Conservation (phyloP, 2,329 filamentous ascomycete species). For the Penicillium glabrum region DNA sequence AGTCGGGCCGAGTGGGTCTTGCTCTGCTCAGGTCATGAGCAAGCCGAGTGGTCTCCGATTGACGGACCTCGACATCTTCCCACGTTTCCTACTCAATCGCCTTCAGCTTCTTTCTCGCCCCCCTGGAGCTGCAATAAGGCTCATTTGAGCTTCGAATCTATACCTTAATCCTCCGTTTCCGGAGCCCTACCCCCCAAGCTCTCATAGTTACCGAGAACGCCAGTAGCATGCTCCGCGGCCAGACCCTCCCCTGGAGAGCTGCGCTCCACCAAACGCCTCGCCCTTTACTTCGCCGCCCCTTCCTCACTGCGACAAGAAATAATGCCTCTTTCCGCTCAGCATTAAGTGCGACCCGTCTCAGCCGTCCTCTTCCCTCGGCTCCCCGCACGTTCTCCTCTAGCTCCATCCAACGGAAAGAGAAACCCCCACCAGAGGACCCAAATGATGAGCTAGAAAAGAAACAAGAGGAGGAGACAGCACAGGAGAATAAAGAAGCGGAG, state of each 20-base stretch:
- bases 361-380: slow-evolving; percentile 26
- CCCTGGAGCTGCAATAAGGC: slow-evolving; percentile 6
- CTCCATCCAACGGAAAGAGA: slow-evolving; percentile 56
- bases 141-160: slow-evolving; percentile 6
- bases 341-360: slow-evolving; percentile 24
- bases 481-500: slow-evolving; percentile 44
- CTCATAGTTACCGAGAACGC: slow-evolving; percentile 13
- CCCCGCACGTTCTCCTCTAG: slow-evolving; percentile 47
- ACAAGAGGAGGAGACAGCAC: slow-evolving; percentile 25
- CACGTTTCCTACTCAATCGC: neutral
- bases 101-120: neutral
- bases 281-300: slow-evolving; percentile 35
- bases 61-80: slow-evolving; percentile 12
- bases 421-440: slow-evolving; percentile 47
- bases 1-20: neutral
- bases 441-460: slow-evolving; percentile 32
- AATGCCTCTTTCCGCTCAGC: slow-evolving; percentile 30
- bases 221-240: slow-evolving; percentile 62
- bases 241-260: slow-evolving; percentile 65
- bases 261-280: slow-evolving; percentile 55
- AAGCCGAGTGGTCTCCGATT: slow-evolving; percentile 16
- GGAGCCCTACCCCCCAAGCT: neutral
- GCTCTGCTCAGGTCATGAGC: slow-evolving; percentile 4
- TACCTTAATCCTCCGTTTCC: slow-evolving; percentile 4
- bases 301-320: slow-evolving; percentile 32